Conservation (phyloP, 2,329 filamentous ascomycete species). For the Calonectria honghensis region DNA sequence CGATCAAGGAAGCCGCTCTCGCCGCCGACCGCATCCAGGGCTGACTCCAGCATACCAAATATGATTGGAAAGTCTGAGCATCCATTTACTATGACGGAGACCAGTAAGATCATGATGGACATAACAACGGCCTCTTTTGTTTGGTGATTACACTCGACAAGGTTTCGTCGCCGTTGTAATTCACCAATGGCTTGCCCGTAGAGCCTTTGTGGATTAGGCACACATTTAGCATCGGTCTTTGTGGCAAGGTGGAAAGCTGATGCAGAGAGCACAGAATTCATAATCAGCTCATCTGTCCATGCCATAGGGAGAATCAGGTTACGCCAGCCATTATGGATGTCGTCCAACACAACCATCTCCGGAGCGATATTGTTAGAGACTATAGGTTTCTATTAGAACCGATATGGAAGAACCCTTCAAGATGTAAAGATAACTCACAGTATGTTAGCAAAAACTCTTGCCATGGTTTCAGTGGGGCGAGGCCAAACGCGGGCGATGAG, state of each 20-base stretch:
- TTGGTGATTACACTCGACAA: conserved; percentile 36
- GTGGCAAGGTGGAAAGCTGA: conserved; percentile 52
- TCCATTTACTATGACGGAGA: conserved; percentile 54
- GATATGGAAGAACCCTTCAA: too few relatives aligned
- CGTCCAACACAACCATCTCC: conserved; percentile 51
- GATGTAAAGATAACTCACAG: conserved; percentile 18
- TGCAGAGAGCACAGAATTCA: conserved; percentile 53
- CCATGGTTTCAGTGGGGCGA: conserved; percentile 18
- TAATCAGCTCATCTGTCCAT: conserved; percentile 44
- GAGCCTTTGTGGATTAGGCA: conserved; percentile 28
- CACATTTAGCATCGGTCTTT: background rate
- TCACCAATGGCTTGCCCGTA: conserved; percentile 45
- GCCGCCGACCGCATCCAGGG: conserved; percentile 47
- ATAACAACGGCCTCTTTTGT: conserved; percentile 47
- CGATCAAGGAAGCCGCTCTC: conserved; percentile 36
- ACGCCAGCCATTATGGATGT: conserved; percentile 50
- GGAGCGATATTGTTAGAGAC: conserved; percentile 48
- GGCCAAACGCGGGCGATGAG: background rate
- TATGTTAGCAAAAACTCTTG: conserved; percentile 31
- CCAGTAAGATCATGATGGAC: conserved; percentile 49
- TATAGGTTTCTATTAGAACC: conserved; percentile 1
- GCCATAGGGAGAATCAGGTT: conserved; percentile 49
- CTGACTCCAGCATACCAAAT: conserved; percentile 53
- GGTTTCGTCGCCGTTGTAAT: conserved; percentile 36
- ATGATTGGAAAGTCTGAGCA: conserved; percentile 52